A percentile compares a stretch with the other conserved stretches of the same genome.
phyloP scores from a whole-genome alignment of 2,329 filamentous ascomycete species.

The Aspergillus sergii region DNA sequence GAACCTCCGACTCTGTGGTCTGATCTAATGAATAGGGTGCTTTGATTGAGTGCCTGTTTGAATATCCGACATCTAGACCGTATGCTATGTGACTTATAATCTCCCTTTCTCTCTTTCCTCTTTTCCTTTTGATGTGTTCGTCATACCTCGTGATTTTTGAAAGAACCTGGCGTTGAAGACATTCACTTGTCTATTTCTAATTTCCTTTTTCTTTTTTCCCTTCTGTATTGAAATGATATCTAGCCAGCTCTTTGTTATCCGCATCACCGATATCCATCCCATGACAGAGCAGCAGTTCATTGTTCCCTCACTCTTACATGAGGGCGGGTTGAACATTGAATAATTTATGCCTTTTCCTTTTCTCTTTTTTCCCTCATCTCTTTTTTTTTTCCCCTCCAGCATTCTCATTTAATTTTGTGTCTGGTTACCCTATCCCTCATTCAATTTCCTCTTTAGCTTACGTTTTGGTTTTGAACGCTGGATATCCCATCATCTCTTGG shows the following conservation, averaged over 20 bases:
- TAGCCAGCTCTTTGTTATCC: conserved; percentile 30
- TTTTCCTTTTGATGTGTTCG: conserved; percentile 23
- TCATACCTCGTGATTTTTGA: conserved; percentile 32
- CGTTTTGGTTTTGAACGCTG: conserved; percentile 34
- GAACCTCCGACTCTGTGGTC: conserved; percentile 93
- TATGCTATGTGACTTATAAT: conserved; percentile 36
- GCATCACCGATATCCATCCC: conserved; percentile 29
- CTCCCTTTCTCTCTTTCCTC: conserved; percentile 6
- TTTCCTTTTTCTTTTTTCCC: conserved; percentile 20
- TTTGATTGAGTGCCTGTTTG: conserved; percentile 30
- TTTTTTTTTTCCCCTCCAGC: conserved; percentile 12
- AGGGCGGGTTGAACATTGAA: conserved; percentile 14
- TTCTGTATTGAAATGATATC: conserved; percentile 31
- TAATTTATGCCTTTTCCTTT: conserved; percentile 13
- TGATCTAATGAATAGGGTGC: conserved; percentile 70
- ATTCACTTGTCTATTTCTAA: conserved; percentile 34
- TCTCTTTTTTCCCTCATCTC: neutral
- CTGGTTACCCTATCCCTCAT: conserved; percentile 17
- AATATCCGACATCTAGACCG: conserved; percentile 35
- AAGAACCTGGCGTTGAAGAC: conserved; percentile 37
- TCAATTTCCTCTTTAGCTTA: conserved; percentile 18
- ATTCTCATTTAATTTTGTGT: conserved; percentile 22
- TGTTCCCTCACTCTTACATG: conserved; percentile 20
- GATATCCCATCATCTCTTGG: conserved; percentile 43
- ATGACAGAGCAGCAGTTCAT: conserved; percentile 28